Base-by-base conservation (phyloP, 352 stramenopile species). In the Globisporangium paroecandrum region DNA sequence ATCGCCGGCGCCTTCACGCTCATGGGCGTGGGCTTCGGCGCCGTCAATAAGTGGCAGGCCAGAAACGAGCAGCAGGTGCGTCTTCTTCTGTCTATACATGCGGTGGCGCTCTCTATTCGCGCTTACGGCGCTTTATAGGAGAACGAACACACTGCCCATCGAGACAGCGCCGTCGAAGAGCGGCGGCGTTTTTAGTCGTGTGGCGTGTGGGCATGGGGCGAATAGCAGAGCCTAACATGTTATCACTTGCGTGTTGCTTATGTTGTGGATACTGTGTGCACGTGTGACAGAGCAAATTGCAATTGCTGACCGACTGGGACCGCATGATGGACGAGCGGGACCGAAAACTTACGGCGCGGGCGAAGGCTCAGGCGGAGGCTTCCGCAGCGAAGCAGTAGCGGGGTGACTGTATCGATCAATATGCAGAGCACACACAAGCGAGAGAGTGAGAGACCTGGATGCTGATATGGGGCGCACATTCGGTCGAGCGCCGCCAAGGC, bases 311-410 rank as follows among this genome's bases (percentile, higher is more conserved):
- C 63, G 78, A 91, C 71, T 93, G 83, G 83, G 85, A 93, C 74
- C 81, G 82, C 62, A 83, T 88, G 80, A 93, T 93, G 83, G 83
- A 93, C 66, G 82, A 90, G 18, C 82, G 85, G 15, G 83, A 93
- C 78, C 81, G 85, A 29, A 89, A 84, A 77, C 61, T 91, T 58
- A 73, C 79, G 41, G 78, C 78, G 49, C 81, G 75, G 32, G 72
- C 65, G 59, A 74, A 69, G 69, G 76, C 73, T 75, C 62, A 72
- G 60, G 59, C 29, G 27, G 63, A 59, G 18, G 60, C 36, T 58
- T 46, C 49, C 61, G 65, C 32, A 57, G 29, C 65, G 34, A 62
- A 43, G 27, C 47, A 66, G n/a, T 67, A 62, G 51, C 25, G 51
- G 15, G n/a, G 27, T 12, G n/a, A 20, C 8, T 51, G 27, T 32